A percentile compares a stretch with the other conserved stretches of the same genome.
These are phyloP conservation scores for Pleurotus salmoneostramineus DNA, from an alignment of 768 basidiomycete species.

Conservation along the genomic window DNA sequence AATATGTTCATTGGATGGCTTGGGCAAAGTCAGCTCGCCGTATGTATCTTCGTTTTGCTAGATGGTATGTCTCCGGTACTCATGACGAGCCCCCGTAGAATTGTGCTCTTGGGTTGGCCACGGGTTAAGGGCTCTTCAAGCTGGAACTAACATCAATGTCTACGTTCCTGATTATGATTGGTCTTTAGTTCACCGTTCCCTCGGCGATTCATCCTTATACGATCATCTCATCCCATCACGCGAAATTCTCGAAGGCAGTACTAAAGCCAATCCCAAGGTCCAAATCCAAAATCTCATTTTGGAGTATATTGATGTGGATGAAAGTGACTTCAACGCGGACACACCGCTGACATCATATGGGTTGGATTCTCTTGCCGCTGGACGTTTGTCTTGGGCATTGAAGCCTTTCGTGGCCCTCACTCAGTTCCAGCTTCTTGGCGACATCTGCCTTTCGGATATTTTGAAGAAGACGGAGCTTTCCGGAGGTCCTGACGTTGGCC, in stretches of 20 bases:
- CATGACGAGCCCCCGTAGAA: background rate
- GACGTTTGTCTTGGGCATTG: slow-evolving; percentile 29
- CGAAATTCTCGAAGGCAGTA: background rate
- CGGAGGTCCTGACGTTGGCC: background rate
- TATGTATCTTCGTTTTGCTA: background rate
- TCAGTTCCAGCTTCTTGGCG: slow-evolving; percentile 32
- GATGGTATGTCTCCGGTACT: background rate
- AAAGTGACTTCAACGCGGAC: slow-evolving; percentile 13
- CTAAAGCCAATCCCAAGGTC: background rate
- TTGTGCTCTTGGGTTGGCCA: background rate
- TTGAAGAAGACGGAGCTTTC: slow-evolving; percentile 5
- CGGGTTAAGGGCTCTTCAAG: background rate
- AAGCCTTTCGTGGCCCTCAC: slow-evolving; percentile 23
- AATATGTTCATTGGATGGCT: slow-evolving; percentile 12
- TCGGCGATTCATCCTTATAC: slow-evolving; percentile 17
- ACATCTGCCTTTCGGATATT: slow-evolving; percentile 25
- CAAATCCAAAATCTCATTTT: slow-evolving; percentile 14
- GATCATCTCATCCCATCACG: slow-evolving; percentile 13
- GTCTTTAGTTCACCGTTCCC: slow-evolving; percentile 16
- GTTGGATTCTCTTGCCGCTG: slow-evolving; percentile 36
- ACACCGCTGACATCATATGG: slow-evolving; percentile 36
- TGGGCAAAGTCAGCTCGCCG: background rate
- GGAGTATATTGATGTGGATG: slow-evolving; percentile 26
- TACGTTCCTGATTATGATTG: slow-evolving; percentile 32
- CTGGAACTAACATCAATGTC: slow-evolving; percentile 8